Conservation (phyloP, 495 filamentous ascomycete species). For the Lindgomyces ingoldianus region DNA sequence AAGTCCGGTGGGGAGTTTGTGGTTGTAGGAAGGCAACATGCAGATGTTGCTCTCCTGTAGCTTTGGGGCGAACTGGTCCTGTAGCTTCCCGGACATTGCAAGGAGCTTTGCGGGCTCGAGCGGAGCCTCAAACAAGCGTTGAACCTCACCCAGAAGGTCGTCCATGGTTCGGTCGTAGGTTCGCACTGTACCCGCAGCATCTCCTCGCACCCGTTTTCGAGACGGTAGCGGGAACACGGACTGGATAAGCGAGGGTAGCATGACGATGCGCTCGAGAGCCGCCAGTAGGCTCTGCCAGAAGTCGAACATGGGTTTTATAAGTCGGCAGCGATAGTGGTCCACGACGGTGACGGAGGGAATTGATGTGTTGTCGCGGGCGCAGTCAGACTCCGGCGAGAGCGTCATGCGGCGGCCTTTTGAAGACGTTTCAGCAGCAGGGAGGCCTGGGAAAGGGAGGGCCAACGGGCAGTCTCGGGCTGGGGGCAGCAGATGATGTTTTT, state of each 20-base stretch:
- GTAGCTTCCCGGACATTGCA: constrained; percentile 60
- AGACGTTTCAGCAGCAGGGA: constrained; percentile 21
- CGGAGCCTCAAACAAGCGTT: constrained; percentile 52
- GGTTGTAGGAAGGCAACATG: constrained; percentile 69
- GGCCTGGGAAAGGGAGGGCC: constrained; percentile 12
- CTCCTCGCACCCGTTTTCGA: constrained; percentile 34
- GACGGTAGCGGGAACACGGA: constrained; percentile 48
- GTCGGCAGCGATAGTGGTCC: constrained; percentile 15
- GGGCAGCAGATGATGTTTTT: constrained; percentile 23
- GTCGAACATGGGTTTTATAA: constrained; percentile 49
- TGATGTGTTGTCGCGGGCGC: constrained; percentile 18
- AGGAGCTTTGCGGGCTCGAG: constrained; percentile 47
- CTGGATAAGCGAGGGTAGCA: constrained; percentile 56
- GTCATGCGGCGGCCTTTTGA: constrained; percentile 35
- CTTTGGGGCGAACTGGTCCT: constrained; percentile 58
- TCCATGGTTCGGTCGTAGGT: constrained; percentile 48
- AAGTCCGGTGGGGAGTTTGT: constrained; percentile 60
- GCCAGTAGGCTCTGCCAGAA: constrained; percentile 57
- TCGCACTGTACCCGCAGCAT: constrained; percentile 38
- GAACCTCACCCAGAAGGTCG: constrained; percentile 54
- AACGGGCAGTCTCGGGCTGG: neutral
- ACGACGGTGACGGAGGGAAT: neutral
- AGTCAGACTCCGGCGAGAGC: constrained; percentile 29
- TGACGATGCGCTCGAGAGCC: constrained; percentile 54
- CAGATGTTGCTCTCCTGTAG: constrained; percentile 57